Percentiles rank a stretch among this genome's conserved stretches.
Evolutionary conservation across 1,139 yeast genomes (phyloP).

Genomic region (Scheffersomyces titani): DNA sequence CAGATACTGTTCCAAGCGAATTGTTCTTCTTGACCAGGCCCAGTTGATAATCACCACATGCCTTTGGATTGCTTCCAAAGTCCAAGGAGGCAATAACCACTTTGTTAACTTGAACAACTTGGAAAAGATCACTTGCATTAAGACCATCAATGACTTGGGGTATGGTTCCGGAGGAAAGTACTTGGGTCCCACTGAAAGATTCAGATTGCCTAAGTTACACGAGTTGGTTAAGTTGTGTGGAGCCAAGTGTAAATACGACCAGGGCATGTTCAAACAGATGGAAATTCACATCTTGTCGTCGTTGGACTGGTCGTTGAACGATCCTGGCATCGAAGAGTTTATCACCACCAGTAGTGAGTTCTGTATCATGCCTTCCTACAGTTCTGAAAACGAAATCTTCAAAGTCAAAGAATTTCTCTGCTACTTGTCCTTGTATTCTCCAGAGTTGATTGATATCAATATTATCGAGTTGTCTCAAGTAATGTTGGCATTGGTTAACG

Average conservation of each 20-base stretch:
- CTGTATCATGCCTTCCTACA: constrained; percentile 17
- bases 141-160: constrained; percentile 44
- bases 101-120: constrained; percentile 50
- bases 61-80: constrained; percentile 64
- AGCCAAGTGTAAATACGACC: constrained; percentile 56
- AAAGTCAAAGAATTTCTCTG: constrained; percentile 40
- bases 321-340: constrained; percentile 59
- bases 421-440: constrained; percentile 37
- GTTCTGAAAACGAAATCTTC: constrained; percentile 28
- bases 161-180: constrained; percentile 59
- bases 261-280: constrained; percentile 61
- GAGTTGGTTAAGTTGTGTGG: constrained; percentile 66
- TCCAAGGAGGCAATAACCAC: constrained; percentile 72
- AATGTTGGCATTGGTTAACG: constrained; percentile 38
- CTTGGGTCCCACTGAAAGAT: constrained; percentile 66
- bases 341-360: constrained; percentile 35
- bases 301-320: constrained; percentile 61
- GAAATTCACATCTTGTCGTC: constrained; percentile 57
- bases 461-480: constrained; percentile 36
- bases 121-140: constrained; percentile 29
- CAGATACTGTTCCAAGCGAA: constrained; percentile 65
- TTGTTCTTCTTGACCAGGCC: constrained; percentile 60
- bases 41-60: constrained; percentile 68
- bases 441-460: constrained; percentile 36
- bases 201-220: constrained; percentile 61